These are phyloP conservation scores for Populus ilicifolia DNA, from an alignment of 345 rosid species.

Conservation along the genomic window DNA sequence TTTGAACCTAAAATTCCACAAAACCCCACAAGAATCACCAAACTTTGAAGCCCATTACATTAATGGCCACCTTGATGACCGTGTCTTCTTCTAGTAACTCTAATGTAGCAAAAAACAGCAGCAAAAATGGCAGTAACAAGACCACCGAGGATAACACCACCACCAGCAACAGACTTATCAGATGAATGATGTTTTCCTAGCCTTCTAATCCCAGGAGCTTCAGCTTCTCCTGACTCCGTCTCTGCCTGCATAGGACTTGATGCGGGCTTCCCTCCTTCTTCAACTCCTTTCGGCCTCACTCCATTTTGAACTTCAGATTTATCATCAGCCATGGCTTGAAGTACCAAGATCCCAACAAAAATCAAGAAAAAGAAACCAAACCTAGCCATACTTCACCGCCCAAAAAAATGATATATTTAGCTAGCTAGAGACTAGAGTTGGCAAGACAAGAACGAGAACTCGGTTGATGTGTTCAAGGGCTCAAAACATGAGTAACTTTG, in stretches of 20 bases:
- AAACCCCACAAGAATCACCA: not conserved
- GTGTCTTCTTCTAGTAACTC: conserved; percentile 50
- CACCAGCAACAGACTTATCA: conserved; percentile 50
- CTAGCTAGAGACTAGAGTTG: not conserved
- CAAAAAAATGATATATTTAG: not conserved
- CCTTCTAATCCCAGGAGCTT: conserved; percentile 43
- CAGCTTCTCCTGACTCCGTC: conserved; percentile 1
- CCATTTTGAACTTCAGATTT: not conserved
- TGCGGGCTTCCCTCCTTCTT: not conserved
- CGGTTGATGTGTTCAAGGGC: not conserved
- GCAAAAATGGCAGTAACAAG: conserved; percentile 55
- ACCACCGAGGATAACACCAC: conserved; percentile 65
- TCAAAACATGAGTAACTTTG: not conserved
- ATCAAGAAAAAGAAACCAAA: conserved; percentile 19
- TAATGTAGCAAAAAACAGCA: conserved; percentile 57
- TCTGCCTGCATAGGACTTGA: not conserved
- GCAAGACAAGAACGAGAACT: not conserved
- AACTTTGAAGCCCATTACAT: not conserved
- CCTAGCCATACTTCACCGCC: conserved; percentile 10
- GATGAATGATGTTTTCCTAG: conserved; percentile 40
- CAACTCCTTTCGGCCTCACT: not conserved
- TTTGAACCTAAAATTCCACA: not conserved
- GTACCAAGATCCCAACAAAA: conserved; percentile 27
- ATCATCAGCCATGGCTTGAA: conserved; percentile 27
- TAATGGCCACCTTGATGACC: not conserved